Conservation (phyloP, 371 early-diverging fungal species). For the Massospora cicadina region DNA sequence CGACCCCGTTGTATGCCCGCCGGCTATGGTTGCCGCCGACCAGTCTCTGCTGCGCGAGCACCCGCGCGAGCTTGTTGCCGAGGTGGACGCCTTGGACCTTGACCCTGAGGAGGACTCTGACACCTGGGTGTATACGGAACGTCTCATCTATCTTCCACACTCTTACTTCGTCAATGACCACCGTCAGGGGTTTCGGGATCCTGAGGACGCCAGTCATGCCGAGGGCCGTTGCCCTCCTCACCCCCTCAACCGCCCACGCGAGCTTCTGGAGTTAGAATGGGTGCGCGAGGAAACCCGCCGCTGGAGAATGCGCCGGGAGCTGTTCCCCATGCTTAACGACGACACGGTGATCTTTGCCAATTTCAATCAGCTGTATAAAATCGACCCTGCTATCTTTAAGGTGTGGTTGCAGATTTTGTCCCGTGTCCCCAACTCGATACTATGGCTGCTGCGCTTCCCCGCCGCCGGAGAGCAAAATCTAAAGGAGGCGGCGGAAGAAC, state of each 20-base stretch:
- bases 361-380: slow-evolving; percentile 88
- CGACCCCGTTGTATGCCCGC: slow-evolving; percentile 76
- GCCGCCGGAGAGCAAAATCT: slow-evolving; percentile 72
- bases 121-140: slow-evolving; percentile 69
- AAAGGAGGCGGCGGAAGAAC: slow-evolving; percentile 42
- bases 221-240: slow-evolving; percentile 17
- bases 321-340: slow-evolving; percentile 64
- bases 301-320: slow-evolving; percentile 66
- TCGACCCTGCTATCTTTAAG: slow-evolving; percentile 61
- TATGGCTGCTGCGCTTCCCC: slow-evolving; percentile 84
- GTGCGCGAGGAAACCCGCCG: slow-evolving; percentile 56
- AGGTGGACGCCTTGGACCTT: slow-evolving; percentile 35
- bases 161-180: slow-evolving; percentile 88
- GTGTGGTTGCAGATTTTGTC: slow-evolving; percentile 68
- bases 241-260: slow-evolving; percentile 17
- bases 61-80: background rate
- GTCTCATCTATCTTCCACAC: slow-evolving; percentile 81
- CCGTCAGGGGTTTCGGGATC: slow-evolving; percentile 80
- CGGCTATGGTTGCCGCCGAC: slow-evolving; percentile 57
- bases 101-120: slow-evolving; percentile 39
- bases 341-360: slow-evolving; percentile 80
- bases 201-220: slow-evolving; percentile 21
- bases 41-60: slow-evolving; percentile 19
- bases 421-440: slow-evolving; percentile 59
- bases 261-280: slow-evolving; percentile 34